Base-by-base conservation (phyloP, 495 filamentous ascomycete species). In the Aspergillus coremiiformis region DNA sequence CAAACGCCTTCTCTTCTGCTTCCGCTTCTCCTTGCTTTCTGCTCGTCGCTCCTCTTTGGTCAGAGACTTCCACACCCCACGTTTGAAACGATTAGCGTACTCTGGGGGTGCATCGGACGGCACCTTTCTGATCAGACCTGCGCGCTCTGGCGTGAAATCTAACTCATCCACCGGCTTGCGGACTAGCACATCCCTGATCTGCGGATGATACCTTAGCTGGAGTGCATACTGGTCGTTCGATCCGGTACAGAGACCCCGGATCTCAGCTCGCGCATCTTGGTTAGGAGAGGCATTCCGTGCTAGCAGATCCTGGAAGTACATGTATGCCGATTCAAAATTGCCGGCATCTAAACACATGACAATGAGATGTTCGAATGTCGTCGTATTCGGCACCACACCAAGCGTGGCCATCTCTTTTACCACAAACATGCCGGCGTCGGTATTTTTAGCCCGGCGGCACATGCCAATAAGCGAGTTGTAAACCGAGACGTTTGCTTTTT, bases 391-490 rank as follows among this genome's bases (percentile, higher is more conserved):
- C 17, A 71, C 57, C 24, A 92, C 66, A 8, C 72, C 70, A 33
- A 85, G 72, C 19, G 78, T 75, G 0, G 79, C 67, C 84, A 95
- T 91, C 62, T 95, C 91, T 14, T 77, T 73, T 14, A 83, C 77
- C 0, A 93, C 57, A 59, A 89, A 88, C 68, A 84, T 82, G 47
- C 82, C 84, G 1, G 75, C 62, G 44, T 78, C 76, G 47, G 77
- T 79, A 39, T 74, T 70, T 17, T 60, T 54, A 14, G 64, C 70
- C 21, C 62, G 61, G 2, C 74, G 68, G 63, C 86, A 86, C 47
- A 83, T 77, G 30, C 67, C 69, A 42, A 95, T 70, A 6, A 95
- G 73, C 4, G 78, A 57, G 57, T 90, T 86, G 66, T 85, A 91
- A 2, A 81, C 84, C 22, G 71, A 65, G 3, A 77, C 75, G 59